Percentiles rank a stretch among this genome's conserved stretches.
Evolutionary conservation across 805 yeast genomes (phyloP).

Genomic region (Diddensiella caesifluorescens): DNA sequence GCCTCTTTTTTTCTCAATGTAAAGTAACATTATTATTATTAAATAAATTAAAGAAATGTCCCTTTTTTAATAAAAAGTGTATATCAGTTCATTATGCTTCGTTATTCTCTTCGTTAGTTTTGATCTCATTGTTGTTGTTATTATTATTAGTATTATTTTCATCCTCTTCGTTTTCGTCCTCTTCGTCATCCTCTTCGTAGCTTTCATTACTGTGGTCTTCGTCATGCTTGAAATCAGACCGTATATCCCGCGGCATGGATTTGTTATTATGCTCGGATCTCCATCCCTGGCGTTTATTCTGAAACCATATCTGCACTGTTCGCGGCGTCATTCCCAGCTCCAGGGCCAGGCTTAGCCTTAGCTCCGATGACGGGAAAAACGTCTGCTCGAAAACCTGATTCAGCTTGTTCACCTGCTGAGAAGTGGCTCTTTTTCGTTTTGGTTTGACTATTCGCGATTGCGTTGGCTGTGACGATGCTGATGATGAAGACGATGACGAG

Average conservation of each 20-base stretch:
- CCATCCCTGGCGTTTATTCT: slow-evolving; percentile 57
- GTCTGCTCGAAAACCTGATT: slow-evolving; percentile 68
- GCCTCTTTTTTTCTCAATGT: background rate
- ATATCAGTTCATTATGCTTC: too few species aligned
- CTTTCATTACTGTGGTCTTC: slow-evolving; percentile 3
- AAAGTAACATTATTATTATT: too few species aligned
- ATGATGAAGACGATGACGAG: slow-evolving; percentile 4
- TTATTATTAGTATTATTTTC: background rate
- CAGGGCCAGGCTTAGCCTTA: slow-evolving; percentile 62
- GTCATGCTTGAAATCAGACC: background rate
- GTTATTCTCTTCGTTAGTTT: slow-evolving; percentile 2
- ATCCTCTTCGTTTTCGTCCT: slow-evolving; percentile 12
- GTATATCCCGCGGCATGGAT: background rate
- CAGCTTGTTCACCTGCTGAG: slow-evolving; percentile 67
- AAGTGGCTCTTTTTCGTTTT: slow-evolving; percentile 68
- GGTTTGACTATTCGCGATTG: slow-evolving; percentile 29
- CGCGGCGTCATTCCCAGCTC: slow-evolving; percentile 80
- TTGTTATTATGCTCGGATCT: slow-evolving; percentile 22
- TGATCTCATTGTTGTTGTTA: background rate
- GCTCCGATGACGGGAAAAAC: slow-evolving; percentile 71
- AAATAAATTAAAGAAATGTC: too few species aligned
- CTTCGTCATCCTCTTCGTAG: slow-evolving; percentile 12
- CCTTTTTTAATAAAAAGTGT: too few species aligned
- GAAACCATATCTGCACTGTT: slow-evolving; percentile 90
- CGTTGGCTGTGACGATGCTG: slow-evolving; percentile 6